Evolutionary conservation across 495 filamentous ascomycete species (phyloP), one percentile per base, ranked within the genome.

Genomic region (Penicillium atrosanguineum): DNA sequence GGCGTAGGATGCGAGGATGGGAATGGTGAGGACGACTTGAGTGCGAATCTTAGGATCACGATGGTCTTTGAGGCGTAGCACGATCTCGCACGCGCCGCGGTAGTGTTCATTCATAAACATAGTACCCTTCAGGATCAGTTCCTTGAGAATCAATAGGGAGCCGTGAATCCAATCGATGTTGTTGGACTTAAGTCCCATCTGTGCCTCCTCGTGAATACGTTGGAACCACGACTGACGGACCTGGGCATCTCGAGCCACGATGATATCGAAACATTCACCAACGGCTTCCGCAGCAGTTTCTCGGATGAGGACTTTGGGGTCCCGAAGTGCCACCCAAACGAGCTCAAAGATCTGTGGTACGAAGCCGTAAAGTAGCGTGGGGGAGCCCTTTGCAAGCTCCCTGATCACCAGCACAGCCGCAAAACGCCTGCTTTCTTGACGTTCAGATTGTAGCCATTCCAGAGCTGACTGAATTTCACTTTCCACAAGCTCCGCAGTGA

Each of bases 61-160:
- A 56, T 96, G 89, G 57, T 97, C 95, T 62, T 94, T 95, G 65
- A 95, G 86, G 46, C 85, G 85, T 50, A 91, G 84, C 20, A 96
- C 86, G 52, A 91, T 91, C 55, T 99, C 94, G 69, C 93, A 97
- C 14, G 89, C 86, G 42, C 95, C 89, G 29, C 83, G 76, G 59
- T 94, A 93, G 56, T 89, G 83, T 29, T 88, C 89, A 45, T 94
- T 87, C 94, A 99, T 97, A 73, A 95, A 99, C 94, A 97, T 99
- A 53, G 91, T 91, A 21, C 94, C 93, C 59, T 94, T 90, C 54
- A 89, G 78, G 15, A 97, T 83, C 23, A 99, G 79, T 67, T 97
- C 93, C 65, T 90, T 91, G 57, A 97, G 77, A 1, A 92, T 88
- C 18, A 99, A 79, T 36, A 99, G 80, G 12, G 91, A 96, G 26